Evolutionary conservation across 306 rosid species (phyloP).

Genomic region (Medicago arabica): DNA sequence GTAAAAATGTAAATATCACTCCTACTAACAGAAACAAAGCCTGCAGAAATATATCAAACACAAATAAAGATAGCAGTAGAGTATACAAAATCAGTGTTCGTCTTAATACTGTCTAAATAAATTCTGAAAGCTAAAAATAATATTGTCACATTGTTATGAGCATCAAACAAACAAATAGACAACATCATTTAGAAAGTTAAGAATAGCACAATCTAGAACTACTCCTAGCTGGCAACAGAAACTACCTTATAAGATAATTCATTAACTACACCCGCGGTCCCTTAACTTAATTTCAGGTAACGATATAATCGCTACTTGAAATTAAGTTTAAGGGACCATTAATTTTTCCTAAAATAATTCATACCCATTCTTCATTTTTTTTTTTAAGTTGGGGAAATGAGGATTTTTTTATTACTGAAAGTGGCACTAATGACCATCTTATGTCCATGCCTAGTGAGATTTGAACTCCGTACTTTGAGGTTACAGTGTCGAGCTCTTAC

Average conservation of each 20-base stretch:
- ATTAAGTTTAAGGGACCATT: too few species aligned
- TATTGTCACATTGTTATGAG: background rate
- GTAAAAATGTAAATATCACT: constrained; percentile 47
- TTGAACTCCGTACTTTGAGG: too few species aligned
- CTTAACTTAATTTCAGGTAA: too few species aligned
- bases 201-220: background rate
- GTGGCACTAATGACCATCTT: too few species aligned
- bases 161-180: constrained; percentile 12
- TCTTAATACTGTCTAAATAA: background rate
- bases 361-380: background rate
- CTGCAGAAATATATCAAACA: constrained; percentile 53
- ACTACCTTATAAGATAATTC: constrained; percentile 1
- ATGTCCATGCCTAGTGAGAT: too few species aligned
- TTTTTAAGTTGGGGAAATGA: too few species aligned
- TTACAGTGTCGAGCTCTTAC: too few species aligned
- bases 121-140: background rate
- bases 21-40: constrained; percentile 62
- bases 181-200: constrained; percentile 6
- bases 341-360: background rate
- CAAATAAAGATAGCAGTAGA: background rate
- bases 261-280: background rate
- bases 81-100: too few species aligned
- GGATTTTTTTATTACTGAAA: too few species aligned
- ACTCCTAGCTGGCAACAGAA: background rate
- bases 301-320: too few species aligned